Evolutionary conservation across 306 rosid genomes (phyloP), one percentile per base, ranked within the genome.

Genomic region (Medicago lupulina): DNA sequence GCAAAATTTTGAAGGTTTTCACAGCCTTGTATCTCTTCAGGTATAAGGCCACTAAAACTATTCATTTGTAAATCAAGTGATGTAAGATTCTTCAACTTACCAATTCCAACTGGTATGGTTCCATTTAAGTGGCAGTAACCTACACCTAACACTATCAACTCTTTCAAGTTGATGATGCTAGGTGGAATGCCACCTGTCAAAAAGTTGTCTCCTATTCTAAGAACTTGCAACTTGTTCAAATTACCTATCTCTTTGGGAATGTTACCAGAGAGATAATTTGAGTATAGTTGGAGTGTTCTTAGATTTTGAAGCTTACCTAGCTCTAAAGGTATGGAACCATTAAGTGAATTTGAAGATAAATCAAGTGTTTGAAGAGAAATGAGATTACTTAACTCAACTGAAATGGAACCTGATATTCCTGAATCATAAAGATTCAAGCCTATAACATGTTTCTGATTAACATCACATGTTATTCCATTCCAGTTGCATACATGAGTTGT

Each of bases 171-270:
- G 2, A 87, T 73, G 44, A 95, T 75, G 79, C 78, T 80, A 57
- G 88, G 85, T 70, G 92, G 58, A 55, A 95, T 92, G 71, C 83
- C 91, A 75, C 96, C 97, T 51, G 87, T 85, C 55, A 92, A 65
- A 85, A 83, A 50, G 93, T 89, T 95, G 62, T 86, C 86, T 25
- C 99, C 99, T 18, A 95, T 80, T 88, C 92, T 88, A 65, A 95
- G 92, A 84, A 85, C 83, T 83, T 84, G 88, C 92, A 95, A 84
- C 78, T 79, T 86, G 86, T 78, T 90, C 92, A 95, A 86, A 79
- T 85, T 85, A 58, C 97, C 92, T 21, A 92, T 64, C 85, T 92
- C 97, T 49, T 73, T 40, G 28, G 99, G 99, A 86, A 95, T 80
- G 76, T 74, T 76, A 7, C 99, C 99, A 21, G 89, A 92, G 63